These are phyloP conservation scores for Pichia sp. DNA, from an alignment of 1,139 yeast species.

Conservation along the genomic window DNA sequence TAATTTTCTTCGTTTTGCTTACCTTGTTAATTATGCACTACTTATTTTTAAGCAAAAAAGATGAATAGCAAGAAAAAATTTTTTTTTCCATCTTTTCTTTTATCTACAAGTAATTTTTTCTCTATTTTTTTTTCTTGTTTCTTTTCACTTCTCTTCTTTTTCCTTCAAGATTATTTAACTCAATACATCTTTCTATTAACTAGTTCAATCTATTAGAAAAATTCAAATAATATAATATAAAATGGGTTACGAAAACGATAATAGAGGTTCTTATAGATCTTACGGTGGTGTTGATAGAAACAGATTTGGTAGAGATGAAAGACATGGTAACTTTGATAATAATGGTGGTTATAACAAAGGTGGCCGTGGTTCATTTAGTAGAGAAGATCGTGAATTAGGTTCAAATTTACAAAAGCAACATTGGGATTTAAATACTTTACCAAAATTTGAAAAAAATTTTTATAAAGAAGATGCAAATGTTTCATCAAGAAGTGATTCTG, in stretches of 20 bases:
- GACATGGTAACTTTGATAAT: slow-evolving; percentile 27
- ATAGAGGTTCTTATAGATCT: slow-evolving; percentile 27
- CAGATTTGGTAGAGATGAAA: slow-evolving; percentile 34
- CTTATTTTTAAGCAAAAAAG: neutral
- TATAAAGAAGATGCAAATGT: slow-evolving; percentile 82
- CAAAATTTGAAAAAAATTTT: slow-evolving; percentile 92
- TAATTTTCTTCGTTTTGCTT: too few relatives aligned
- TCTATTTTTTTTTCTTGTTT: neutral
- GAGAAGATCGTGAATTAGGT: slow-evolving; percentile 45
- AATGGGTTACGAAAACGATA: slow-evolving; percentile 34
- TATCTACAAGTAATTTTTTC: neutral
- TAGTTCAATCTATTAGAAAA: neutral
- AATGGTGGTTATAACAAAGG: slow-evolving; percentile 8
- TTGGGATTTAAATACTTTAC: slow-evolving; percentile 72
- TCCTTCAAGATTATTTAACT: neutral
- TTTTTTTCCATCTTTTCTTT: slow-evolving; percentile 1
- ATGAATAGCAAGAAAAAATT: neutral
- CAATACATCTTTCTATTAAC: neutral
- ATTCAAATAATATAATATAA: neutral
- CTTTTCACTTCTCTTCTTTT: slow-evolving; percentile 1
- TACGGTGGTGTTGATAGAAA: slow-evolving; percentile 38
- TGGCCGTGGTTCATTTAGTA: slow-evolving; percentile 32
- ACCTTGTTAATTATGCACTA: too few relatives aligned
- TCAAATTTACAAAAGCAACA: slow-evolving; percentile 61
- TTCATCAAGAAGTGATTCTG: slow-evolving; percentile 64